phyloP scores from a whole-genome alignment of 2,329 filamentous ascomycete species.

The Pleoardoris graminearum region DNA sequence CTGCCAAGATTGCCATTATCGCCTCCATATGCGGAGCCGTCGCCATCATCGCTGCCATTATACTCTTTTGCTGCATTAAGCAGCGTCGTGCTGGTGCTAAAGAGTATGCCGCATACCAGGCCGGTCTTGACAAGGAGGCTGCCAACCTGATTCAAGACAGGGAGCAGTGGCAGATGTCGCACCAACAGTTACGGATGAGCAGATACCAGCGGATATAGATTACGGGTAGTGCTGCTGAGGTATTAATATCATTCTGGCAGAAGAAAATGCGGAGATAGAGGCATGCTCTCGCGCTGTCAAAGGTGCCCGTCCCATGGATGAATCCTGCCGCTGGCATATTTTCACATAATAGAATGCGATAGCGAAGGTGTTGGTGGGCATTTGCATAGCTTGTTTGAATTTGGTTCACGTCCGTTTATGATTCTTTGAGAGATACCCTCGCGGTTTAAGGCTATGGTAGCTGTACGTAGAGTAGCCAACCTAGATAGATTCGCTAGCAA shows the following conservation, averaged over 20 bases:
- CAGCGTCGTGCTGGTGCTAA: constrained; percentile 42
- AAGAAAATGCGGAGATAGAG: background rate
- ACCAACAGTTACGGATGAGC: background rate
- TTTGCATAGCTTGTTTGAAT: background rate
- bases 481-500: no score
- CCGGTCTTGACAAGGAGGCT: constrained; percentile 43
- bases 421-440: constrained; percentile 12
- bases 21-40: constrained; percentile 33
- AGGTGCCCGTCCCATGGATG: constrained; percentile 6
- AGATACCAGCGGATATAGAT: constrained; percentile 15
- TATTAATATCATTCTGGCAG: background rate
- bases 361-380: constrained; percentile 3
- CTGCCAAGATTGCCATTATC: constrained; percentile 43
- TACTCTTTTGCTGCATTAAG: constrained; percentile 46
- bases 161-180: constrained; percentile 18
- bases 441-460: constrained; percentile 1
- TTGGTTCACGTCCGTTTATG: constrained; percentile 8
- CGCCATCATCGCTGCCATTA: constrained; percentile 26
- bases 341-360: constrained; percentile 3
- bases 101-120: constrained; percentile 39
- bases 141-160: constrained; percentile 41
- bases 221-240: background rate
- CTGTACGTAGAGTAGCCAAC: no score
- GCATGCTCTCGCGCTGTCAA: constrained; percentile 13
- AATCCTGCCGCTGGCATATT: background rate